phyloP scores from a whole-genome alignment of 208 protist genomes.

The Tritrichomonas foetus region DNA sequence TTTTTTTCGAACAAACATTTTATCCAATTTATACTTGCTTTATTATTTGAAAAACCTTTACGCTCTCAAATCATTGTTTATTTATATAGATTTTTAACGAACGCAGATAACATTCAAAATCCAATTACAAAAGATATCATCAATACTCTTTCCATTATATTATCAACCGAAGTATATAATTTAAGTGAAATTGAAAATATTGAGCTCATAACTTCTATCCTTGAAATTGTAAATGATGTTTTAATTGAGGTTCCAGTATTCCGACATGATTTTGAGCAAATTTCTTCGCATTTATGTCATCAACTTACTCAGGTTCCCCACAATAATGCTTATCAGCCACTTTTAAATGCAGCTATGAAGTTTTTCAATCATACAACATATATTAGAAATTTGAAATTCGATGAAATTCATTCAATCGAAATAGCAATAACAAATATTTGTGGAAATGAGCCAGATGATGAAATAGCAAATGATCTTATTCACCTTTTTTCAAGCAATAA shows the following conservation, averaged over 20 bases:
- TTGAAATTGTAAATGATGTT: not conserved
- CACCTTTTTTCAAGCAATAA: not conserved
- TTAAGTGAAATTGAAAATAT: not conserved
- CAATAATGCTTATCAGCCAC: not conserved
- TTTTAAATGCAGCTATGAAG: not conserved
- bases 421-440: not conserved
- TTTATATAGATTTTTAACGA: not conserved
- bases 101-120: not conserved
- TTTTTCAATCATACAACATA: not conserved
- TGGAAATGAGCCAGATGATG: not conserved
- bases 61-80: not conserved
- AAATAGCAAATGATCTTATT: not conserved
- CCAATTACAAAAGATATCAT: not conserved
- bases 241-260: not conserved
- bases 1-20: not conserved
- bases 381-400: not conserved
- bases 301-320: not conserved
- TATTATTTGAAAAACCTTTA: not conserved
- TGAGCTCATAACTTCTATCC: not conserved
- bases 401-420: not conserved
- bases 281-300: not conserved
- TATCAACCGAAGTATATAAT: not conserved
- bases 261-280: not conserved
- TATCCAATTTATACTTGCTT: not conserved
- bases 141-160: not conserved